Evolutionary conservation across 768 basidiomycete genomes (phyloP).

Genomic region (Austroboletus eburneus): DNA sequence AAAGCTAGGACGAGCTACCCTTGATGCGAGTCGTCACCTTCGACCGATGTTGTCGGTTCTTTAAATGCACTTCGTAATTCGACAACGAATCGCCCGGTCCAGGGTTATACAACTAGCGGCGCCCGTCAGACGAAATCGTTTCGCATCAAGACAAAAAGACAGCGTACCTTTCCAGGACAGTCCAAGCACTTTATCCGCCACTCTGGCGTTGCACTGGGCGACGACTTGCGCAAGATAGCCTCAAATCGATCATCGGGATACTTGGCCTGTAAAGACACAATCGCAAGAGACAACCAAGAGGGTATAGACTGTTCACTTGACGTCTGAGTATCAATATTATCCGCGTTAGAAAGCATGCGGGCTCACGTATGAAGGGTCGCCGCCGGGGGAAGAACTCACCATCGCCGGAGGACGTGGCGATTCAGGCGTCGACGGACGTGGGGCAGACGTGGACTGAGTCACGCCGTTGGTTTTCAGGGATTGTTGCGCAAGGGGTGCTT

Average conservation of each 20-base stretch:
- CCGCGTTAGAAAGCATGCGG: slow-evolving; percentile 15
- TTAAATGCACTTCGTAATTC: slow-evolving; percentile 92
- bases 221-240: slow-evolving; percentile 59
- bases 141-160: neutral
- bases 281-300: slow-evolving; percentile 66
- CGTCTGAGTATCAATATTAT: slow-evolving; percentile 31
- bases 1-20: slow-evolving; percentile 16
- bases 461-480: slow-evolving; percentile 55
- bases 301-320: slow-evolving; percentile 46
- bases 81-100: slow-evolving; percentile 82
- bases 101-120: slow-evolving; percentile 74
- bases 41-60: slow-evolving; percentile 75
- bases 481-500: slow-evolving; percentile 67
- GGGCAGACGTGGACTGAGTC: slow-evolving; percentile 15
- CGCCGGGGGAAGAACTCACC: slow-evolving; percentile 17
- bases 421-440: slow-evolving; percentile 22
- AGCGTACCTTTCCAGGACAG: slow-evolving; percentile 85
- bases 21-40: slow-evolving; percentile 59
- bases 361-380: slow-evolving; percentile 24
- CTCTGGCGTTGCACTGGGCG: slow-evolving; percentile 56
- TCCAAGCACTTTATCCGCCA: slow-evolving; percentile 92
- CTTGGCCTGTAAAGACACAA: slow-evolving; percentile 60
- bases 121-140: neutral
- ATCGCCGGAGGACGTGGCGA: slow-evolving; percentile 17
- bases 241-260: slow-evolving; percentile 85